Percentiles rank a stretch among this genome's conserved stretches.
Evolutionary conservation across 345 rosid genomes (phyloP).

Genomic region (Streptanthus diversifolius): DNA sequence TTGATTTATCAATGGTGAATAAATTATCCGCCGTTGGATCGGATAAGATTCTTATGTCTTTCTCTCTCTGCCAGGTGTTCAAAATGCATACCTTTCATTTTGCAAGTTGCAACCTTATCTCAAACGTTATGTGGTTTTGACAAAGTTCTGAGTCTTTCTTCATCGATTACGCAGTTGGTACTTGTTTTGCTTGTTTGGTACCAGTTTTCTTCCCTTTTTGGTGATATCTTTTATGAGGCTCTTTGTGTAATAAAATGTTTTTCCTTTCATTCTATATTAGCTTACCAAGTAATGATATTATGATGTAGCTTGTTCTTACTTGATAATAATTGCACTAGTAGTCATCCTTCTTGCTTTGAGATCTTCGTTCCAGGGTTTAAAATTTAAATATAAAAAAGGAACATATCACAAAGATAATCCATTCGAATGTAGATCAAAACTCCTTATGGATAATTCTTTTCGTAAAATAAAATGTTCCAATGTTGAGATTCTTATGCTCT

Average conservation of each 20-base stretch:
- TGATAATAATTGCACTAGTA: not conserved
- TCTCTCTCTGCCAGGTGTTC: not conserved
- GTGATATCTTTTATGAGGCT: not conserved
- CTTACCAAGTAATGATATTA: not conserved
- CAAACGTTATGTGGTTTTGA: not conserved
- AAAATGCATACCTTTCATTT: conserved; percentile 11
- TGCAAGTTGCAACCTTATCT: conserved; percentile 28
- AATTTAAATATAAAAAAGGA: not conserved
- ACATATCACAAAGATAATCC: not conserved
- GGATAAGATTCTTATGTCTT: not conserved
- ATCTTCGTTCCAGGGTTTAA: not conserved
- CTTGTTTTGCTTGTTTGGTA: not conserved
- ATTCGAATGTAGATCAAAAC: not conserved
- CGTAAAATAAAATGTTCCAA: not conserved
- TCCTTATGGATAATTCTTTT: not conserved
- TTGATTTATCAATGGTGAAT: not conserved
- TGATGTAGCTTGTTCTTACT: not conserved
- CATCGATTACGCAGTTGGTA: not conserved
- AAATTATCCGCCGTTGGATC: not conserved
- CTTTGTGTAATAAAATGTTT: not conserved
- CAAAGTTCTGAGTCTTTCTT: not conserved
- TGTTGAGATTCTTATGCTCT: not conserved
- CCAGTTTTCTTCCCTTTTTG: not conserved
- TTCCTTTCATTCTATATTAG: not conserved
- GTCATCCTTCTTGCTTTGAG: conserved; percentile 8